Base-by-base conservation (phyloP, 805 yeast genomes). In the Metschnikowia cubensis region DNA sequence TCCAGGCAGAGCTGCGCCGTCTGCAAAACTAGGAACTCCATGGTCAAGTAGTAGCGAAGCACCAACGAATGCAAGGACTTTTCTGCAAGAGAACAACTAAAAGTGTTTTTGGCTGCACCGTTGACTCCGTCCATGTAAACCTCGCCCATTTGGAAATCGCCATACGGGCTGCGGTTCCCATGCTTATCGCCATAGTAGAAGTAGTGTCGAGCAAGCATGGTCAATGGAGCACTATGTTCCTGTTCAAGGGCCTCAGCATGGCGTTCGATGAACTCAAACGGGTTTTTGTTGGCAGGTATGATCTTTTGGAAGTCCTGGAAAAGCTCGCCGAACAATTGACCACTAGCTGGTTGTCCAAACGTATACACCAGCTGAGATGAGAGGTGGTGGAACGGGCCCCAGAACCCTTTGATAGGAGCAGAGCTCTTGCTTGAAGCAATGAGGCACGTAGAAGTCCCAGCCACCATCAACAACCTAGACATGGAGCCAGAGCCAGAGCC, bases 401-500 rank as follows among this genome's bases (percentile, higher is more conserved):
- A 82, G 3, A 81, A 64, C 0, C 85, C 85, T 0, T 71, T 66
- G 1, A 70, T 55, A 2, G 58, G 51, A 22, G 68, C 64, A 0
- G 70, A 67, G 18, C 59, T 52, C 11, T 67, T 56, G 7, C 39
- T 49, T 4, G 51, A 47, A 4, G 53, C 59, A 13, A 80, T 53
- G 52, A 70, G 81, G 53, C 87, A 82, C 0, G 85, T 81, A 6
- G 84, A 80, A 0, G 86, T 82, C 0, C 86, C 86, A 1, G 85
- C 87, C 5, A 80, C 77, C 76, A 81, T 71, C 1, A 79, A 68
- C 21, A 81, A 54, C 14, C 36, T 25, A 8, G 11, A 25, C 29
- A 25, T 25, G 4, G 11, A 25, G 11, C 8, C 29, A 25, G 11
- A 25, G 8, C 8, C 4, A 25, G 29, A 25, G 3, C 8, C 29